Evolutionary conservation across 768 basidiomycete species (phyloP), one percentile per base, ranked within the genome.

Genomic region (Boletus subparvulus): DNA sequence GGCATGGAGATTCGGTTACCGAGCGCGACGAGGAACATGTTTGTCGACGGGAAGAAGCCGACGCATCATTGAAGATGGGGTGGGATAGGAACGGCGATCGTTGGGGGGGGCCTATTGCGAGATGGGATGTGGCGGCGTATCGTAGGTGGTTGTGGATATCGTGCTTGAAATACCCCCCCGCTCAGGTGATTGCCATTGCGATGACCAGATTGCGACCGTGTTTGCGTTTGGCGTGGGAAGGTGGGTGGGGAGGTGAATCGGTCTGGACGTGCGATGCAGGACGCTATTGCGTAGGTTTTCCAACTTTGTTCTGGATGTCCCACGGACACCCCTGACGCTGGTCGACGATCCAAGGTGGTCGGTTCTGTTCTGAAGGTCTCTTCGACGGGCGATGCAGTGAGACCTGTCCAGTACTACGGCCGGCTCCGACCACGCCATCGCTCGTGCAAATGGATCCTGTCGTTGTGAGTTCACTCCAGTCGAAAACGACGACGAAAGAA

Each of bases 21-120:
- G 1, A 80, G 88, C 21, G 96, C 96, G 16, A 98, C 96, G 35
- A 76, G 96, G 69, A 98, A 98, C 76, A 93, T 99, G 93, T 95
- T 94, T 70, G 92, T 96, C 26, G 94, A 97, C 70, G 95, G 83
- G 32, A 80, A 83, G 61, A 83, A 84, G 61, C 64, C 82, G 6
- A 73, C 78, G 14, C 82, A 78, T 52, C 80, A 82, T 59, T 82
- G n/a, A 56, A 46, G 10, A 21, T 47, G 48, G 14, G 14, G 16
- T 17, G 13, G 28, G 9, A 17, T 32, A 6, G 32, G 45, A 4
- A 36, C 28, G 40, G 40, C 12, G 44, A 6, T 12, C 7, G 42
- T 33, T 11, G n/a, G 21, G 2, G n/a, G 21, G 26, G 26, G 6
- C 47, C 30, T 19, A 16, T 17, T 46, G 33, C 46, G 30, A 33